Conservation (phyloP, 371 early-diverging fungal species). For the Mortierella sp. region DNA sequence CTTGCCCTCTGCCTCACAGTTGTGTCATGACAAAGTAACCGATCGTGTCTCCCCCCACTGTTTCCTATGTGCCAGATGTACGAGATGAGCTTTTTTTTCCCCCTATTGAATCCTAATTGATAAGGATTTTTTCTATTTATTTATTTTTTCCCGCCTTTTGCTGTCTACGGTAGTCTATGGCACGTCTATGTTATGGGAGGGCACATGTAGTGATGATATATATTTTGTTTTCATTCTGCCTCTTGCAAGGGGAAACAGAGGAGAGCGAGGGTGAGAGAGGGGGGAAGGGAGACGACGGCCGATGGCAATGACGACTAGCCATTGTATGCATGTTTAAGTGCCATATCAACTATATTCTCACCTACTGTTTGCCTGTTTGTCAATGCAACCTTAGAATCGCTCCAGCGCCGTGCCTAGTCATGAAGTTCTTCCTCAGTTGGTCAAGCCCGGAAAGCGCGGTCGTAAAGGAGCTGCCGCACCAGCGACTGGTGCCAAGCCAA, state of each 20-base stretch:
- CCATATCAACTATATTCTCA: not conserved
- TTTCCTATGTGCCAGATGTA: no score
- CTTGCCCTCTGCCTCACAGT: no score
- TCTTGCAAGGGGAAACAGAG: not conserved
- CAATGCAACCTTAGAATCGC: conserved; percentile 22
- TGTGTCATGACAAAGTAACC: not conserved
- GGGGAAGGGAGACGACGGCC: not conserved
- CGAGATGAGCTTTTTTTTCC: not conserved
- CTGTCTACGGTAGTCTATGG: conserved; percentile 6
- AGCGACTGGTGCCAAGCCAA: conserved; percentile 18
- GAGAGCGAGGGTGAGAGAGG: not conserved
- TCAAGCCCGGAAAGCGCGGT: conserved; percentile 34
- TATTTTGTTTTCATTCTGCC: not conserved
- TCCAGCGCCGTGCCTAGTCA: conserved; percentile 18
- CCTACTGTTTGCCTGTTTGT: not conserved
- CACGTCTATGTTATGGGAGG: conserved; percentile 1
- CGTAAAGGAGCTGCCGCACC: conserved; percentile 19
- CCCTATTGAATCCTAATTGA: conserved; percentile 35
- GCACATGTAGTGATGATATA: conserved; percentile 3
- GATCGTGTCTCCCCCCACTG: no score
- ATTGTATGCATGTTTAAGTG: not conserved
- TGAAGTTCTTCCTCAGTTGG: conserved; percentile 14
- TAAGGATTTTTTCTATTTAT: conserved; percentile 16
- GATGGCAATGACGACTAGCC: not conserved
- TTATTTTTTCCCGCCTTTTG: conserved; percentile 30